phyloP scores from a whole-genome alignment of 139 green algal species.

The Picochlorum sp. region DNA sequence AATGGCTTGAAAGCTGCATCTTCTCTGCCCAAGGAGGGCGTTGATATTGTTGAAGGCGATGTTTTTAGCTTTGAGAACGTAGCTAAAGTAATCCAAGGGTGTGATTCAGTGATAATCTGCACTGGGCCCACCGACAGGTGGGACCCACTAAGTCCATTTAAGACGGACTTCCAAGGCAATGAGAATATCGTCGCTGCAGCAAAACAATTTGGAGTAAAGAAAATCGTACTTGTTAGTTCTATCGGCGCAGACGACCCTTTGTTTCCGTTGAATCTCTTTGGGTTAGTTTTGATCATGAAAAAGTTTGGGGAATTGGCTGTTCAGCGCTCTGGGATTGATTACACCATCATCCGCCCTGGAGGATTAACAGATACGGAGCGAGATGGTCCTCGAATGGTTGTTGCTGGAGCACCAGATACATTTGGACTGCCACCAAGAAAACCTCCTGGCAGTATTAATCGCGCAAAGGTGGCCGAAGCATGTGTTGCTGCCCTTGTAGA shows the following conservation, averaged over 20 bases:
- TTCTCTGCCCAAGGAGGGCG: slow-evolving; percentile 12
- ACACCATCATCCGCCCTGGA: slow-evolving; percentile 68
- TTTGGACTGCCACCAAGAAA: slow-evolving; percentile 31
- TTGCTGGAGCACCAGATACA: slow-evolving; percentile 34
- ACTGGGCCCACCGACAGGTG: slow-evolving; percentile 39
- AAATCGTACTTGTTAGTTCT: slow-evolving; percentile 42
- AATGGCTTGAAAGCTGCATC: slow-evolving; percentile 30
- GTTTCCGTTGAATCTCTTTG: slow-evolving; percentile 71
- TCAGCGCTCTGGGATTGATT: slow-evolving; percentile 61
- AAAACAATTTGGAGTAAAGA: slow-evolving; percentile 29
- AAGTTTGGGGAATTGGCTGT: slow-evolving; percentile 68
- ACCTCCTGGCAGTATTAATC: slow-evolving; percentile 25
- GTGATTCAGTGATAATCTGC: slow-evolving; percentile 47
- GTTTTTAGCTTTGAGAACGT: slow-evolving; percentile 46
- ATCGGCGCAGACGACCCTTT: slow-evolving; percentile 64
- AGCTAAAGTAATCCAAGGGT: slow-evolving; percentile 31
- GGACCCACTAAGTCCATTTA: slow-evolving; percentile 64
- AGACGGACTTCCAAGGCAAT: slow-evolving; percentile 56
- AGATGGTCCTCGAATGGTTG: slow-evolving; percentile 18
- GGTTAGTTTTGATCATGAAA: slow-evolving; percentile 64
- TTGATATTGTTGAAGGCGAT: slow-evolving; percentile 38
- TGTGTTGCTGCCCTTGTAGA: slow-evolving; percentile 57
- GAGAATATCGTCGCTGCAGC: slow-evolving; percentile 61
- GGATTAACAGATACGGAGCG: slow-evolving; percentile 24
- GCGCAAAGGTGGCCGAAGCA: slow-evolving; percentile 57